Base-by-base conservation (phyloP, 2,329 filamentous ascomycete genomes). In the Aspergillus oerlinghausenensis region DNA sequence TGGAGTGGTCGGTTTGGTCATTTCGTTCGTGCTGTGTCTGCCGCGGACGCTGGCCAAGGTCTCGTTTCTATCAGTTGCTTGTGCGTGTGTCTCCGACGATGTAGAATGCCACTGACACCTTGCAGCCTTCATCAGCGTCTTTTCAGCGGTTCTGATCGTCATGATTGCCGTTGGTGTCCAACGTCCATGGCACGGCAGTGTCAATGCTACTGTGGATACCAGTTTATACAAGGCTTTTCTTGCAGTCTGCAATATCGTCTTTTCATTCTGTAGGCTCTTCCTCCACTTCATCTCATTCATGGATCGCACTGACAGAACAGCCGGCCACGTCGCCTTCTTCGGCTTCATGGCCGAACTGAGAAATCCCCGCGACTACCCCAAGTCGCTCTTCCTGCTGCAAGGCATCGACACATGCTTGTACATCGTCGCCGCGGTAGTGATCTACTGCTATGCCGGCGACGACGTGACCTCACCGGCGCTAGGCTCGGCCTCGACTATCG, bases 281-380 rank as follows among this genome's bases (percentile, higher is more conserved):
- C 57, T 65, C 66, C 45, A 40, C 65, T 71, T 61, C 66, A 25
- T 48, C 9, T 49, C 19, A 52, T 10, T 21, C 9, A 53, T 38
- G 14, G 29, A 38, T 17, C 4, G 14, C 52, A 38, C 52, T 48
- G 28, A 55, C 51, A n/a, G 50, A 43, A 47, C 60, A 62, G 76
- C 74, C 47, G 84, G 83, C 19, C 84, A 87, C 65, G 81, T 85
- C n/a, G 84, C 83, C 60, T 88, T 88, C 74, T 88, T 88, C 70
- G 78, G 77, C 60, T 83, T 89, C 68, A 83, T 86, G 60, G 78
- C 80, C 25, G 87, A 89, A 69, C 80, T 89, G 71, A 77, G 80
- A 64, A 75, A 82, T 35, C 85, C 85, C 3, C 70, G 75, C 32
- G 79, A 84, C 59, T 87, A 82, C 67, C 77, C 79, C 32, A 85